Evolutionary conservation across 805 yeast genomes (phyloP).

Genomic region (Candida dendrica): DNA sequence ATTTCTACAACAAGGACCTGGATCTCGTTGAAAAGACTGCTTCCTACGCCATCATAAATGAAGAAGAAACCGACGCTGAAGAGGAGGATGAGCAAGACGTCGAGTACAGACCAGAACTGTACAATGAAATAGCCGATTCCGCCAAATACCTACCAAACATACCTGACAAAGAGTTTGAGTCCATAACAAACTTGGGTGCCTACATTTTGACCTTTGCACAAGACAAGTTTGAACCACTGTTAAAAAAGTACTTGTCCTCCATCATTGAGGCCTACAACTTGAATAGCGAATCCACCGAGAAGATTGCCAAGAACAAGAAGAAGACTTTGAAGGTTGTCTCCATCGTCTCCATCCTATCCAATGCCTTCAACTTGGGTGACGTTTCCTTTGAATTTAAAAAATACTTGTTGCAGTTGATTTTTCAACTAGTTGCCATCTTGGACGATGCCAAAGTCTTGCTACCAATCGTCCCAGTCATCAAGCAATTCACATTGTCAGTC

Average conservation of each 20-base stretch:
- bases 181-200: constrained; percentile 17
- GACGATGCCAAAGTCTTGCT: constrained; percentile 3
- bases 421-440: constrained; percentile 4
- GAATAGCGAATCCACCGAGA: background rate
- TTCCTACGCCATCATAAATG: background rate
- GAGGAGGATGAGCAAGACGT: constrained; percentile 13
- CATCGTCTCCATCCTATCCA: constrained; percentile 14
- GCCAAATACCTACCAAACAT: constrained; percentile 7
- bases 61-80: constrained; percentile 5
- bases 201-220: constrained; percentile 12
- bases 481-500: background rate
- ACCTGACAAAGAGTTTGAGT: constrained; percentile 21
- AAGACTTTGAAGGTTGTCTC: constrained; percentile 7
- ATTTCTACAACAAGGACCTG: constrained; percentile 14
- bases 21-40: constrained; percentile 11
- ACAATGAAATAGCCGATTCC: constrained; percentile 9
- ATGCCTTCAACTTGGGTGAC: constrained; percentile 13
- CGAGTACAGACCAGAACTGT: constrained; percentile 12
- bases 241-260: background rate
- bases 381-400: constrained; percentile 11
- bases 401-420: constrained; percentile 9
- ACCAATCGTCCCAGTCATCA: constrained; percentile 4
- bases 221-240: constrained; percentile 1
- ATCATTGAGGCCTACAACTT: constrained; percentile 3
- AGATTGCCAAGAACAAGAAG: constrained; percentile 6